Base-by-base conservation (phyloP, 148 eudicot species). In the Rhododendron ovatum region DNA sequence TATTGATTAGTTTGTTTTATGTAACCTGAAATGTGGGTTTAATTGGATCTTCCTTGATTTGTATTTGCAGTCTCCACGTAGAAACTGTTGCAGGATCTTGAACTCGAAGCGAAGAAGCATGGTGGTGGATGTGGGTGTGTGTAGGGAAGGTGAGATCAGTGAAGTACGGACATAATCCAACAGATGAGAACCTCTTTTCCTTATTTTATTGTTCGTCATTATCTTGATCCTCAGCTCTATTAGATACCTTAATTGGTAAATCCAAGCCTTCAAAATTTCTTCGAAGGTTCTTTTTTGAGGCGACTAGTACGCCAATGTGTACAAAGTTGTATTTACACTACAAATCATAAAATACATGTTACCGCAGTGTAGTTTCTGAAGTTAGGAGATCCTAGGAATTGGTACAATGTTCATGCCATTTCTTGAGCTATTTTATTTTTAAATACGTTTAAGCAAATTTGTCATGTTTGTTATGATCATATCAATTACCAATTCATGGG, bases 11-110 rank as follows among this genome's bases (percentile, higher is more conserved):
- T 71, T 57, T 43, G 20, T 14, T 18, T 2, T n/a, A n/a, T 28
- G 41, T 67, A 28, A n/a, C 26, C 0, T 84, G 15, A 7, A 75
- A 26, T 57, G 45, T 37, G 24, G 55, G 37, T 85, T 33, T 85
- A 75, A 85, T 73, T 61, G 37, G 63, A 45, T 20, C 45, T 47
- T 74, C 82, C 30, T 20, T 80, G 73, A 85, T 45, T 7, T 51
- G 50, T 39, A 12, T 33, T 30, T 48, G 87, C 95, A 93, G 95
- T 88, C 95, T 33, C 95, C 94, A 0, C 84, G 94, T 85, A 91
- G 95, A 81, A 92, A 93, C 86, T 93, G 95, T 87, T 93, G 95
- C 92, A 90, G 94, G 89, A 71, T 92, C 74, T 8, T 88, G 89
- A 87, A 63, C 53, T 89, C 93, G 7, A 86, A 82, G 84, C 85